Evolutionary conservation across 495 filamentous ascomycete species (phyloP), one percentile per base, ranked within the genome.

Genomic region (Cercophora sp.): DNA sequence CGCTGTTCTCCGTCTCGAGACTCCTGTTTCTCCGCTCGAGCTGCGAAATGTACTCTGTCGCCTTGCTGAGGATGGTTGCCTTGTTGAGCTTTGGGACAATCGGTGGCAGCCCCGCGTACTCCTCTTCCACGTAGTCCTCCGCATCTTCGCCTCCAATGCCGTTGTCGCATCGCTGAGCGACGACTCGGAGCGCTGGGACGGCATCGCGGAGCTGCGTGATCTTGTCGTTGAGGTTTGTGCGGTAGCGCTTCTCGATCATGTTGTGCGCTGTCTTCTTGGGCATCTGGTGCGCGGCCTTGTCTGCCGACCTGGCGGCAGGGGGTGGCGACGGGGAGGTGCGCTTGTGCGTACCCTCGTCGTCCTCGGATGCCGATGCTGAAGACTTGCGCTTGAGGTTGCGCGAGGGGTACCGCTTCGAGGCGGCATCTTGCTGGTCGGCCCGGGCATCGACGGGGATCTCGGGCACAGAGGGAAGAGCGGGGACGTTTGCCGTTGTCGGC

Each of bases 21-120:
- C 77, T 75, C 44, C 80, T 84, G 60, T 89, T 89, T 16, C 83
- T 77, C 59, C 82, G 81, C 70, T 96, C 91, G 9, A 95, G 73
- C 63, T 93, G 84, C 26, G 78, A 76, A 57, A 96, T 96, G 57
- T 96, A 95, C 59, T 95, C 89, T 11, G 88, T 91, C 11, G 90
- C 90, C 63, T 94, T 94, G 22, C 84, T 84, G 16, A 96, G 67
- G 26, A 82, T 86, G 2, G 89, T 95, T 5, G 88, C 89, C 67
- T 76, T 62, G 47, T 62, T 64, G 36, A 69, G 59, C 49, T 60
- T 69, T 16, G 57, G 47, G 0, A 54, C 48, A n/a, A n/a, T n/a
- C 1, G 37, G 61, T 8, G 43, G 44, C 1, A 61, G 44, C 20
- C 51, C 54, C 31, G 20, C 31, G 20, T 59, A 9, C 31, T 51